phyloP scores from a whole-genome alignment of 2,329 filamentous ascomycete genomes.

The Fusarium nelsonii region DNA sequence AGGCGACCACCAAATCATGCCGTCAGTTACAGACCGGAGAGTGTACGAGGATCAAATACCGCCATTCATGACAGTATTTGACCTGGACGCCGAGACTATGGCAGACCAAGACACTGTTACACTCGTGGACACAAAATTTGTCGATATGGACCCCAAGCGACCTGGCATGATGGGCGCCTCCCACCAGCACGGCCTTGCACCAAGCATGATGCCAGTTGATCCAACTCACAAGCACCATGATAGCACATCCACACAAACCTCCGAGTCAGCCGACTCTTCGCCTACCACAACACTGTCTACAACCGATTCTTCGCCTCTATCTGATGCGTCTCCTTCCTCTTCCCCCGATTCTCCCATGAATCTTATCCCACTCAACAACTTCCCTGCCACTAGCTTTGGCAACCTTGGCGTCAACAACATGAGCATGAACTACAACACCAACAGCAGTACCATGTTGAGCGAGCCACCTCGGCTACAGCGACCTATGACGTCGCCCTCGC shows the following conservation, averaged over 20 bases:
- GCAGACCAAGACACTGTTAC: constrained; percentile 67
- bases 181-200: constrained; percentile 54
- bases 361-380: constrained; percentile 77
- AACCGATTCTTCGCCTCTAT: constrained; percentile 89
- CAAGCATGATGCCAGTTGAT: constrained; percentile 59
- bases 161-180: constrained; percentile 55
- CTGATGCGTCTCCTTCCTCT: constrained; percentile 90
- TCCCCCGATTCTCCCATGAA: constrained; percentile 91
- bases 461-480: constrained; percentile 61
- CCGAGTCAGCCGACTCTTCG: constrained; percentile 91
- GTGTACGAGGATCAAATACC: constrained; percentile 78
- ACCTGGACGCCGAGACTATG: constrained; percentile 69
- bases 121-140: constrained; percentile 66
- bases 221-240: constrained; percentile 77
- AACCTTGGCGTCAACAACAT: constrained; percentile 47
- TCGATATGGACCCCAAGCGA: constrained; percentile 60
- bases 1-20: constrained; percentile 61
- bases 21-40: constrained; percentile 70
- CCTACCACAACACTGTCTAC: constrained; percentile 95
- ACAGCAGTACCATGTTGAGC: constrained; percentile 52
- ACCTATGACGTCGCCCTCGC: constrained; percentile 76
- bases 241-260: constrained; percentile 81
- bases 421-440: constrained; percentile 15
- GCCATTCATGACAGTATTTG: constrained; percentile 81
- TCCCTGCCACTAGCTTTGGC: constrained; percentile 71